Evolutionary conservation across 805 yeast species (phyloP).

Genomic region (Zygotorulaspora florentina): DNA sequence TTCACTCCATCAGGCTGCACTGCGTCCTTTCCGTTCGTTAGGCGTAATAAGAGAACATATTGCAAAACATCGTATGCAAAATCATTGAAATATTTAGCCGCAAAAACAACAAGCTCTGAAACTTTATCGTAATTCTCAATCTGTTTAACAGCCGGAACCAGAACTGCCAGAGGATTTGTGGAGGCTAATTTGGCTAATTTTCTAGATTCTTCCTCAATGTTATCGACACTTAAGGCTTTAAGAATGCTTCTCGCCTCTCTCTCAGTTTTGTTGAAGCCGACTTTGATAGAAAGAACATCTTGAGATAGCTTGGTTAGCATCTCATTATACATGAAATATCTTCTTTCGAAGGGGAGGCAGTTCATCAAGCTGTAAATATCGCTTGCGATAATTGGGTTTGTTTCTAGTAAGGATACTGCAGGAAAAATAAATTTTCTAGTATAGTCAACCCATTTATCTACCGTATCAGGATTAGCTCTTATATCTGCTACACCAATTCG

Average conservation of each 20-base stretch:
- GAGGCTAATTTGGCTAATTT: slow-evolving; percentile 66
- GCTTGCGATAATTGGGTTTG: slow-evolving; percentile 56
- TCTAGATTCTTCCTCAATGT: slow-evolving; percentile 67
- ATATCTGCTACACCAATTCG: slow-evolving; percentile 48
- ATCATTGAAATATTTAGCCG: slow-evolving; percentile 68
- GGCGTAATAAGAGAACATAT: slow-evolving; percentile 63
- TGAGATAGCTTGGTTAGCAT: slow-evolving; percentile 56
- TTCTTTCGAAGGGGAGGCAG: slow-evolving; percentile 51
- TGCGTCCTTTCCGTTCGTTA: slow-evolving; percentile 63
- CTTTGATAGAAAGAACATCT: slow-evolving; percentile 50
- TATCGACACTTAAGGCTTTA: slow-evolving; percentile 79
- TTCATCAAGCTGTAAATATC: slow-evolving; percentile 55
- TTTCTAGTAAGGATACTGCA: slow-evolving; percentile 47
- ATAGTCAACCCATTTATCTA: slow-evolving; percentile 52
- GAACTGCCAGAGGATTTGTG: slow-evolving; percentile 74
- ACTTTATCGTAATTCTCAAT: slow-evolving; percentile 90
- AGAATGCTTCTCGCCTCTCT: slow-evolving; percentile 73
- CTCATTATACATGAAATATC: slow-evolving; percentile 81
- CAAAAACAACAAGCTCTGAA: slow-evolving; percentile 68
- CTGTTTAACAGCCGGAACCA: slow-evolving; percentile 67
- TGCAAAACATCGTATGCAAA: slow-evolving; percentile 86
- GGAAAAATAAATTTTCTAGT: slow-evolving; percentile 67
- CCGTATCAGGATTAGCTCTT: slow-evolving; percentile 8
- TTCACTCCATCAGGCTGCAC: slow-evolving; percentile 75
- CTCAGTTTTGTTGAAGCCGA: slow-evolving; percentile 62